Base-by-base conservation (phyloP, 306 rosid genomes). In the Vachellia pachyceras region DNA sequence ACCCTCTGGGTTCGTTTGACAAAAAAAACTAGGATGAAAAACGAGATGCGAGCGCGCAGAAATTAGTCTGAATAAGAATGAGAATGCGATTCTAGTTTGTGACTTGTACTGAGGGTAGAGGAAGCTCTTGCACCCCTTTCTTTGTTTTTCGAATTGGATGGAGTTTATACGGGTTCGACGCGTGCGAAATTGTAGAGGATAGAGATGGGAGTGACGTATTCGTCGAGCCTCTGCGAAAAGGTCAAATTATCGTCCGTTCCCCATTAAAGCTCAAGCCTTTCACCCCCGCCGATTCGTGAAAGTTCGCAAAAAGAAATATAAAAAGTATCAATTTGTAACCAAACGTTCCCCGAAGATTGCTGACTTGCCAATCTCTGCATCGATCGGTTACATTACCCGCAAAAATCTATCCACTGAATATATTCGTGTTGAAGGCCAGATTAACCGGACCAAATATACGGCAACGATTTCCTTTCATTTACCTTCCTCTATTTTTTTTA, bases 201-300 rank as follows among this genome's bases (percentile, higher is more conserved):
- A 37, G 9, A 33, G 23, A 42, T 20, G 33, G 12, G 70, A 41
- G 45, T 42, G 84, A 79, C 76, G 67, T 60, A 20, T 45, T 58
- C 36, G 44, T 47, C 68, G 42, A 15, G 63, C n/a, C 63, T 20
- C 6, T 10, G 22, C 5, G 79, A 75, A 55, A 35, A 68, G 17
- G 75, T 72, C 46, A 66, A 18, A 76, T 20, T n/a, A n/a, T 41
- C 73, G 18, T 39, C 15, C 17, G 9, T 13, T n/a, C 40, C 73
- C 29, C 73, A n/a, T 11, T 68, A 9, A 1, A n/a, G 40, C 20
- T 11, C 50, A 68, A 18, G 1, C 20, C 33, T n/a, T 6, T 20
- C 7, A 37, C 47, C 10, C 3, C 72, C 5, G 72, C 35, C 10
- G 45, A 67, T 67, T 40, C 17, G 29, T 1, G 7, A 9, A n/a